A percentile compares a stretch with the other conserved stretches of the same genome.
Conservation (phyloP, 2,329 filamentous ascomycete species). For the Helotiales sp. region DNA sequence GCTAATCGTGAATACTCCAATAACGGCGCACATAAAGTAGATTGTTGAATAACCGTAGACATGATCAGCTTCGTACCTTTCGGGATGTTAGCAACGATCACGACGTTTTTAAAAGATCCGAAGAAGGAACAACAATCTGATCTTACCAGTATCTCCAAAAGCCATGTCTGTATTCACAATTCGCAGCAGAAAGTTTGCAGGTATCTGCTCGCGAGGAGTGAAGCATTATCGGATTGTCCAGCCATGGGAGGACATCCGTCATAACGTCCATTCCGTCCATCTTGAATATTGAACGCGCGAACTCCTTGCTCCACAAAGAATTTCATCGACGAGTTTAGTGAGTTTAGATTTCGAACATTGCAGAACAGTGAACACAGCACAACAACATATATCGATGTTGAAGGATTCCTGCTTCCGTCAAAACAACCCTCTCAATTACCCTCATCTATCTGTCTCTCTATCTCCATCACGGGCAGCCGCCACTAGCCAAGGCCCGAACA, state of each 20-base stretch:
- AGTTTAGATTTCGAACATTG: neutral
- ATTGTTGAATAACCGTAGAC: slow-evolving; percentile 16
- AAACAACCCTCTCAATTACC: neutral
- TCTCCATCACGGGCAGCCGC: neutral
- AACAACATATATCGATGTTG: neutral
- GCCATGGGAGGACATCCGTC: slow-evolving; percentile 16
- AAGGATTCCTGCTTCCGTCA: neutral
- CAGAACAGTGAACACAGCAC: neutral
- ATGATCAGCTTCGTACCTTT: slow-evolving; percentile 15
- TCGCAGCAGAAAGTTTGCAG: slow-evolving; percentile 6
- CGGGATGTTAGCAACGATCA: neutral
- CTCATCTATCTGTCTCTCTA: too few relatives aligned
- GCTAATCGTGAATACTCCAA: slow-evolving; percentile 12
- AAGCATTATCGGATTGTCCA: slow-evolving; percentile 10
- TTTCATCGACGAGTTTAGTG: neutral
- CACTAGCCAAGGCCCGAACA: neutral
- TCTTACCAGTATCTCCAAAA: slow-evolving; percentile 16
- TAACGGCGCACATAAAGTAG: slow-evolving; percentile 18
- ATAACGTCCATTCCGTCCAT: too few relatives aligned
- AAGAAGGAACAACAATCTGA: too few relatives aligned
- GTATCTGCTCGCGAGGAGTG: slow-evolving; percentile 11
- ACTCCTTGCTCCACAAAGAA: neutral
- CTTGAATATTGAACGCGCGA: neutral
- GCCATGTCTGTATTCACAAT: slow-evolving; percentile 9
- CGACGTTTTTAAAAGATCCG: neutral